Base-by-base conservation (phyloP, 1,284 basidiomycete species). In the Phylloboletellus chloephorus region DNA sequence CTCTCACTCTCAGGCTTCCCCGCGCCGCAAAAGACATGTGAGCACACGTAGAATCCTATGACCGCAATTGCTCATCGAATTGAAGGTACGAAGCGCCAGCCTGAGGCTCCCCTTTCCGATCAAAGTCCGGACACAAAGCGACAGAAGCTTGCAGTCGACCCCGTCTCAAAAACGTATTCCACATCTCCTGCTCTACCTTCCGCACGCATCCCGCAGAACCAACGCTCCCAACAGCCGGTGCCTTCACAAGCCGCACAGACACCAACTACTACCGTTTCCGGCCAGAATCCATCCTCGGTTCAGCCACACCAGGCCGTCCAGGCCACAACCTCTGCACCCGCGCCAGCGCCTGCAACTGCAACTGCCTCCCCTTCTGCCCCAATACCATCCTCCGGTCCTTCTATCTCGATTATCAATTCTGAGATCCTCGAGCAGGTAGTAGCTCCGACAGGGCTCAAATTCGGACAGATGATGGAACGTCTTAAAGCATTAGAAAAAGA, bases 1-100 rank as follows among this genome's bases (percentile, higher is more conserved):
- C 46, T 82, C 7, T 61, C 70, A 13, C 58, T 84, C 1, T 64
- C 69, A 16, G 71, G 78, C 7, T 75, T 76, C 44, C 63, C 73
- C 7, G 33, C 57, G 2, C 56, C 64, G 46, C 66, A 62, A 44
- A 78, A 74, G 63, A 58, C 67, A 59, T 52, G 48, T 50, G 24
- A 47, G 45, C 20, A 25, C 15, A 12, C 11, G 3, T 37, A 10
- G 13, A 23, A 12, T 26, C 12, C 2, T 31, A 16, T 3, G 23
- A 17, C 29, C 2, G 4, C 39, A 40, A 12, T 34, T 38, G 37
- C 54, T 60, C 31, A 64, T 40, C 2, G 1, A n/a, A 33, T 6
- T 31, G 24, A 48, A 63, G 61, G 42, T 44, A 19, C 34, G n/a
- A 61, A 65, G 25, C 61, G 62, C 11, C 48, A 47, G 24, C 49